Base-by-base conservation (phyloP, 345 rosid genomes). In the Fremontodendron californicum region DNA sequence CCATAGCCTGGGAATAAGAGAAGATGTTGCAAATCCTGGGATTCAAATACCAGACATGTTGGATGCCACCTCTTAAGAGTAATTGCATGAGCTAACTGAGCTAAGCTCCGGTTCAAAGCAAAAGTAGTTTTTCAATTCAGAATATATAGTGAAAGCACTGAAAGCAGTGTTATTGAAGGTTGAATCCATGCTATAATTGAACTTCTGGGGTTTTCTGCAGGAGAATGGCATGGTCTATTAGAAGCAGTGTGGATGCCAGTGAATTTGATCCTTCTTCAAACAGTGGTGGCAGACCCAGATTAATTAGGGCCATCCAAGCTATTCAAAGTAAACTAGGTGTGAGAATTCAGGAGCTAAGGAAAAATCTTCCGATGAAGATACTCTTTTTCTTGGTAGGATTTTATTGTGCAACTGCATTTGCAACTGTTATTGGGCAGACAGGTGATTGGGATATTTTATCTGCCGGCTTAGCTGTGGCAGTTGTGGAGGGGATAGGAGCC, bases 361-460 rank as follows among this genome's bases (percentile, higher is more conserved):
- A 89, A 80, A 86, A 85, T 79, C 89, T 95, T 51, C 92, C 98
- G 1, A 67, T 82, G 79, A 93, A 95, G 79, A 78, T 95, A 42
- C 82, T 95, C 77, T 95, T 91, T 85, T 90, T 95, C 82, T 80
- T 95, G 91, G 90, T 88, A 4, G 99, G 99, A 23, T 95, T 88
- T 80, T 95, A 95, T 71, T 93, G 92, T 77, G 98, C 99, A 69
- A 95, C 95, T 19, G 92, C 92, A 65, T 91, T 91, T 70, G 86
- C 90, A 11, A 91, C 90, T 58, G 92, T 90, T 77, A 95, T 91
- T n/a, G 99, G 99, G 80, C 98, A 95, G 85, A 93, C 96, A 12
- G 99, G 97, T 72, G 99, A 95, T 71, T 95, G 98, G 99, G 99
- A 95, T 89, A 94, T 93, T 62, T 84, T 95, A 19, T 91, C 99